These are phyloP conservation scores for Colletotrichum melonis DNA, from an alignment of 2,329 filamentous ascomycete species.

Conservation along the genomic window DNA sequence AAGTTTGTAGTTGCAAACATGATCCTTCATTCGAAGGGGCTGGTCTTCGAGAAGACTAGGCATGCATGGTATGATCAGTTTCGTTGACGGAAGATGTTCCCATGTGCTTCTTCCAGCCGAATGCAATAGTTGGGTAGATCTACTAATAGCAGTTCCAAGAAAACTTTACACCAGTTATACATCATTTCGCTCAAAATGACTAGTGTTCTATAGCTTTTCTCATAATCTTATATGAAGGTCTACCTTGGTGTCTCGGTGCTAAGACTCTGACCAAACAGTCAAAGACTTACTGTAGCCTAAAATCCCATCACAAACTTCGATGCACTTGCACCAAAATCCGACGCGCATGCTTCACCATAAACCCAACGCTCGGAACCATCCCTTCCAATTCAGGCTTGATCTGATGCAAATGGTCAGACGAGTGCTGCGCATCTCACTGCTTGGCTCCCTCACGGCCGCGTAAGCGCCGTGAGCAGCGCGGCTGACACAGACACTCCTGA, in stretches of 20 bases:
- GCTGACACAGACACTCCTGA: neutral
- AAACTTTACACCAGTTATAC: neutral
- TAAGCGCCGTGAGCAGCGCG: conserved; percentile 32
- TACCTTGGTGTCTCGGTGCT: neutral
- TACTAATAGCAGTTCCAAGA: neutral
- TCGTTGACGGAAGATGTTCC: neutral
- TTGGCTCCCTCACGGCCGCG: conserved; percentile 28
- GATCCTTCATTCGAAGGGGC: too few species aligned
- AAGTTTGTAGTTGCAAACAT: too few species aligned
- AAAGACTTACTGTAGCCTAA: neutral
- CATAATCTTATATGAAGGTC: neutral
- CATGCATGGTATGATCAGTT: too few species aligned
- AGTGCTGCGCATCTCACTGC: neutral
- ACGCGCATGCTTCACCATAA: neutral
- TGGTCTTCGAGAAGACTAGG: too few species aligned
- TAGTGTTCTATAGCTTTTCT: neutral
- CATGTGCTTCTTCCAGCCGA: neutral
- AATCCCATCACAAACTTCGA: neutral
- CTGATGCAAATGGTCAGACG: neutral
- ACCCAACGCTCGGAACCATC: neutral
- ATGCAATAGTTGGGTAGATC: neutral
- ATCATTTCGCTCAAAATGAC: neutral
- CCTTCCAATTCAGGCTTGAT: neutral
- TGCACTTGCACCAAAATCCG: neutral
- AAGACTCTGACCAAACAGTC: neutral